These are phyloP conservation scores for Stagonosporopsis chrysanthemi DNA, from an alignment of 2,329 filamentous ascomycete genomes.

Conservation along the genomic window DNA sequence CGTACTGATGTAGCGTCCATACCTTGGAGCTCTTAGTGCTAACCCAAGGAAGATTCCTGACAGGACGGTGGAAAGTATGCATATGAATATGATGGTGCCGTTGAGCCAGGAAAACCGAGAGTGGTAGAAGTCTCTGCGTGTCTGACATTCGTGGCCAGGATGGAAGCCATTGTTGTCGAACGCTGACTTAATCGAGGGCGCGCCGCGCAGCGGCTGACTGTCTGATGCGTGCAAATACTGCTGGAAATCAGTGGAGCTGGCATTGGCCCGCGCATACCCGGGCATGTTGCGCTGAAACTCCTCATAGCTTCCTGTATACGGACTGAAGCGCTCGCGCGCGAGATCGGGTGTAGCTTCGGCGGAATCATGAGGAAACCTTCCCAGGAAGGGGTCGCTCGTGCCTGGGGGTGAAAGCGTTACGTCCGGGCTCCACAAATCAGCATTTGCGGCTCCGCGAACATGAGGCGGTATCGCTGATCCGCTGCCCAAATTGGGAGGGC, in stretches of 20 bases:
- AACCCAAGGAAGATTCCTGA: constrained; percentile 72
- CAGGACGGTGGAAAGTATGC: constrained; percentile 69
- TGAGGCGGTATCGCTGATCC: constrained; percentile 7
- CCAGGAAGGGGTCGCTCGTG: constrained; percentile 40
- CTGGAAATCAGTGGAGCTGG: constrained; percentile 40
- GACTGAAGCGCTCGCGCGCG: constrained; percentile 42
- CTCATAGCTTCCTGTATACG: constrained; percentile 38
- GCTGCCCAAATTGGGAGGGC: constrained; percentile 8
- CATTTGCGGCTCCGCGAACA: constrained; percentile 1
- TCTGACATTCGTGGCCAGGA: constrained; percentile 48
- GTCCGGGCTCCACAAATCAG: constrained; percentile 19
- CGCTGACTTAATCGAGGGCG: constrained; percentile 45
- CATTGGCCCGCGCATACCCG: constrained; percentile 28
- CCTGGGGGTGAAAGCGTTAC: constrained; percentile 34
- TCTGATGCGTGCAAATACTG: constrained; percentile 38
- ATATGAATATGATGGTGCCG: constrained; percentile 52
- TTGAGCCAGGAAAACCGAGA: constrained; percentile 58
- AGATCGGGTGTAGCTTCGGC: constrained; percentile 44
- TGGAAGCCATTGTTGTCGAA: constrained; percentile 47
- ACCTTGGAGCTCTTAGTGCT: constrained; percentile 68
- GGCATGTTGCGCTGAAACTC: constrained; percentile 37
- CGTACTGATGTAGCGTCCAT: constrained; percentile 63
- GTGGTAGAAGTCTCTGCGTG: constrained; percentile 49
- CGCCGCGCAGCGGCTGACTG: constrained; percentile 32
- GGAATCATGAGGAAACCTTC: constrained; percentile 37